Percentiles rank a stretch among this genome's conserved stretches.
Conservation (phyloP, 306 rosid genomes). For the Arachis stenosperma region DNA sequence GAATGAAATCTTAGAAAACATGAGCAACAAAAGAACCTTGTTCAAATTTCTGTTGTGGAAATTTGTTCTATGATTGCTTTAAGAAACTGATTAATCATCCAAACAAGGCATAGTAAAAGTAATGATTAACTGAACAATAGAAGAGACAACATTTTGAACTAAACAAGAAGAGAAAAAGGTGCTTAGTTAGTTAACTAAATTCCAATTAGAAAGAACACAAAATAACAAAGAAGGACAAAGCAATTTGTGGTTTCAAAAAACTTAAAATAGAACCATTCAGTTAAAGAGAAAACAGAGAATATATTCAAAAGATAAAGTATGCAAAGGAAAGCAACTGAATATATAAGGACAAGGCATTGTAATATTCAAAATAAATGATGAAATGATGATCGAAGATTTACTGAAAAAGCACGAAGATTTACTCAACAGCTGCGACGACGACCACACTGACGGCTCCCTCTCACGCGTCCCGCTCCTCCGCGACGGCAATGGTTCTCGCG, state of each 20-base stretch:
- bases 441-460: too few relatives aligned
- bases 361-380: too few relatives aligned
- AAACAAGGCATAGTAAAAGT: not conserved
- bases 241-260: conserved; percentile 19
- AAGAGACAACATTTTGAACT: conserved; percentile 36
- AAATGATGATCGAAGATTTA: too few relatives aligned
- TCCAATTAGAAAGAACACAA: conserved; percentile 36
- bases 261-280: conserved; percentile 32
- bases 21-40: conserved; percentile 30
- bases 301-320: conserved; percentile 32
- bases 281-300: conserved; percentile 32
- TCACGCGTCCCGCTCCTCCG: too few relatives aligned
- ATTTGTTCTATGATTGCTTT: too few relatives aligned
- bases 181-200: conserved; percentile 8
- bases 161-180: conserved; percentile 10
- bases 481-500: too few relatives aligned
- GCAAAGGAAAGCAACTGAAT: too few relatives aligned
- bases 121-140: conserved; percentile 6
- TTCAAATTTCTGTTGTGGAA: conserved; percentile 28
- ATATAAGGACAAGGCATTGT: too few relatives aligned
- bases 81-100: not conserved
- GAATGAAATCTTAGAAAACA: conserved; percentile 40
- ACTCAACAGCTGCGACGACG: too few relatives aligned
- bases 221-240: conserved; percentile 37
- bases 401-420: too few relatives aligned